A percentile compares a stretch with the other conserved stretches of the same genome.
Evolutionary conservation across 371 early-diverging fungal genomes (phyloP).

Genomic region (Saksenaea oblongispora): DNA sequence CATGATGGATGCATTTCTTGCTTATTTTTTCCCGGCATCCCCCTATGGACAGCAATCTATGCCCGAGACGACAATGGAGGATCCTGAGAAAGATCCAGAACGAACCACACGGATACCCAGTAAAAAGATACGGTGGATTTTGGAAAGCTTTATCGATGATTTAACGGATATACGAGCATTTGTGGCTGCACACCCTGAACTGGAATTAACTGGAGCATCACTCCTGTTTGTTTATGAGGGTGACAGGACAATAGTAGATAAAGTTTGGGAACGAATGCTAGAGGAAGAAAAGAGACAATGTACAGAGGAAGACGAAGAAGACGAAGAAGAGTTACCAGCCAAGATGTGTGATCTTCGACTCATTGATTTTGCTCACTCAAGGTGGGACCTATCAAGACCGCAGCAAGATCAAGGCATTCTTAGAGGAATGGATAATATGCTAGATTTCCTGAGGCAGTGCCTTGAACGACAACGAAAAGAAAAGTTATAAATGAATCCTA

Average conservation of each 20-base stretch:
- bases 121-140: conserved; percentile 54
- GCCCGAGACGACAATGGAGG: background rate
- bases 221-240: conserved; percentile 76
- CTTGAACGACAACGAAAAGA: conserved; percentile 19
- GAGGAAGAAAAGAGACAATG: conserved; percentile 39
- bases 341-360: conserved; percentile 63
- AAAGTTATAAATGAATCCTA: conserved; percentile 23
- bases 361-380: conserved; percentile 82
- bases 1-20: conserved; percentile 44
- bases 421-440: conserved; percentile 32
- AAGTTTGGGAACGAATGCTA: conserved; percentile 39
- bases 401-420: conserved; percentile 37
- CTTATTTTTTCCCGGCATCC: conserved; percentile 50
- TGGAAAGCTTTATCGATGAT: conserved; percentile 64
- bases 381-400: conserved; percentile 46
- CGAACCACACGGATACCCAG: conserved; percentile 7
- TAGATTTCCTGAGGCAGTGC: conserved; percentile 27
- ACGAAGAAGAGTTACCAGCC: conserved; percentile 44
- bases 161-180: conserved; percentile 52
- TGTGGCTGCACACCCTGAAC: conserved; percentile 43
- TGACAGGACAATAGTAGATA: conserved; percentile 52
- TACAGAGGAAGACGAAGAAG: conserved; percentile 37
- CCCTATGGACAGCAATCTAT: conserved; percentile 22
- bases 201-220: conserved; percentile 67
- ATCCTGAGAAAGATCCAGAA: conserved; percentile 9